Evolutionary conservation across 2,329 filamentous ascomycete species (phyloP), one percentile per base, ranked within the genome.

Genomic region (Ceratocystis huliohia): DNA sequence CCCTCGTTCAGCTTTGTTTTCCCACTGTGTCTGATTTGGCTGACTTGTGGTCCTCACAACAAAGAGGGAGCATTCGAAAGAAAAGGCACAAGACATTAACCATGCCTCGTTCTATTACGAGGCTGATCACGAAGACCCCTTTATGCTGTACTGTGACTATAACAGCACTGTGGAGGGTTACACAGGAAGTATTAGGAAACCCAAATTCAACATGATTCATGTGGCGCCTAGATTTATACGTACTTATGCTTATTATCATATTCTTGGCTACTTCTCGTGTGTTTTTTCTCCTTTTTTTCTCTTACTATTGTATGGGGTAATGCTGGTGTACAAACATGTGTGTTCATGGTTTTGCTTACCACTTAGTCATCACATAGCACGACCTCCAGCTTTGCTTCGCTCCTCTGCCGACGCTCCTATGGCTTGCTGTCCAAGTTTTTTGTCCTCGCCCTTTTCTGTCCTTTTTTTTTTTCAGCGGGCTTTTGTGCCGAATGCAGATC

Each of bases 161-260:
- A 48, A 20, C 46, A n/a, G n/a, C 46, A 48, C 46, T 20, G 15
- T 48, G 46, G 46, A 48, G 37, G 61, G 61, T 63, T 63, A 30
- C 37, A 63, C 61, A 63, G 41, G 20, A 63, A 46, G 22, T 22
- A 5, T 45, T 56, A 8, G 20, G 50, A 20, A 20, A 28, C 13
- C 2, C 20, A 30, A 46, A 63, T 28, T 63, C 61, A 63, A 63
- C 61, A 63, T 63, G 25, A 63, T 63, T 28, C 5, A 56, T 56
- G 50, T 28, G 61, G 41, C 41, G 61, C 30, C 45, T 44, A 17
- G 37, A n/a, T 56, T 7, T 56, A 25, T 17, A 28, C 28, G 28
- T 56, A 17, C 33, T 13, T 63, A 10, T 63, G 22, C 41, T 61
- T 61, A 44, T 37, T 20, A 33, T 63, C 30, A 20, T 62, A 48